These are phyloP conservation scores for Epichloe bromicola DNA, from an alignment of 2,329 filamentous ascomycete species.

Conservation along the genomic window DNA sequence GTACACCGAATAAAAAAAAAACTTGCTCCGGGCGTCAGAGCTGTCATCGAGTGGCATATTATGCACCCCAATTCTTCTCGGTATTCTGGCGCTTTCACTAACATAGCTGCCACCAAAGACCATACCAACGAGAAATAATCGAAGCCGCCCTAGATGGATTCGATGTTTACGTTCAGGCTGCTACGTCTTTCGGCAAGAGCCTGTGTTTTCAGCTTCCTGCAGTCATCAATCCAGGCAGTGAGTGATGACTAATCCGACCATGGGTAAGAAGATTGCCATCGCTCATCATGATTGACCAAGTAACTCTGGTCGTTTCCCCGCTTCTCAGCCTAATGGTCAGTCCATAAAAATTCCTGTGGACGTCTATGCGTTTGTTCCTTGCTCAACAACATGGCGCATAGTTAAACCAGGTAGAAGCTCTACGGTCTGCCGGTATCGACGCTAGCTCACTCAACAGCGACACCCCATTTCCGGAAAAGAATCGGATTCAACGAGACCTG, in stretches of 20 bases:
- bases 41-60: not conserved
- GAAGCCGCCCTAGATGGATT: conserved; percentile 64
- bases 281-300: conserved; percentile 25
- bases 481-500: conserved; percentile 64
- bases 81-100: not conserved
- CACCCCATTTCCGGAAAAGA: conserved; percentile 51
- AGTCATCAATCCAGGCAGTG: conserved; percentile 74
- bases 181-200: conserved; percentile 84
- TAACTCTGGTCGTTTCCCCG: conserved; percentile 84
- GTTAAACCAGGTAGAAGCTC: conserved; percentile 84
- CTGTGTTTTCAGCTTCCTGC: conserved; percentile 87
- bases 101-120: conserved; percentile 38
- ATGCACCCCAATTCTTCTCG: not conserved
- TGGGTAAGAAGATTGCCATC: not conserved
- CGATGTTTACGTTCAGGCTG: conserved; percentile 89
- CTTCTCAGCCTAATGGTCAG: conserved; percentile 75
- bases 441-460: conserved; percentile 83
- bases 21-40: not conserved
- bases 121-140: conserved; percentile 80
- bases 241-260: conserved; percentile 20
- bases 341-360: conserved; percentile 1
- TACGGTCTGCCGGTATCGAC: conserved; percentile 60
- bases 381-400: conserved; percentile 18
- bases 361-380: not conserved
- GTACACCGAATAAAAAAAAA: conserved; percentile 24